Evolutionary conservation across 768 basidiomycete genomes (phyloP).

Genomic region (Hemileccinum rubropunctum): DNA sequence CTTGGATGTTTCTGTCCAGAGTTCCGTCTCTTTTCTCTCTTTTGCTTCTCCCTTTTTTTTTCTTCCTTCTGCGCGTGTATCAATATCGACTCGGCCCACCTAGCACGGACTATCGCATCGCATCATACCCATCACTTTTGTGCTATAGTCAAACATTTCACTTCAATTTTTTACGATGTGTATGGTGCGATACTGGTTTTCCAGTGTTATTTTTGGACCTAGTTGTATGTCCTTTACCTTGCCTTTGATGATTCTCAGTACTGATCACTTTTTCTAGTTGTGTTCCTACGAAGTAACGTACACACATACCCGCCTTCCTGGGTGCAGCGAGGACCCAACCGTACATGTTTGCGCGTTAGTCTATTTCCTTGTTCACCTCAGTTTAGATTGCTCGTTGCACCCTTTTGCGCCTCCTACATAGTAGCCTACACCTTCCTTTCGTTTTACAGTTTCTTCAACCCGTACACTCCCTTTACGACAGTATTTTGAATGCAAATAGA

Average conservation of each 20-base stretch:
- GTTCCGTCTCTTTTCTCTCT: neutral
- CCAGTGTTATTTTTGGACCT: slow-evolving; percentile 28
- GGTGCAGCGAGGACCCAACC: slow-evolving; percentile 20
- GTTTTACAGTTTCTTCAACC: slow-evolving; percentile 21
- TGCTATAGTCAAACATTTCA: slow-evolving; percentile 18
- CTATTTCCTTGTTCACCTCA: slow-evolving; percentile 1
- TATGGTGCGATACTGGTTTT: slow-evolving; percentile 35
- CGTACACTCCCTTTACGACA: slow-evolving; percentile 26
- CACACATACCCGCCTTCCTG: slow-evolving; percentile 26
- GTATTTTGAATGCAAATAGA: slow-evolving; percentile 27
- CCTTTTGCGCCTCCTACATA: slow-evolving; percentile 10
- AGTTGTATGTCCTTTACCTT: slow-evolving; percentile 17
- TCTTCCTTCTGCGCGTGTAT: slow-evolving; percentile 22
- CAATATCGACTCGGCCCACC: slow-evolving; percentile 32
- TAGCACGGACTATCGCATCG: slow-evolving; percentile 31
- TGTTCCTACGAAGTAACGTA: slow-evolving; percentile 27
- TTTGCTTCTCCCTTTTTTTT: neutral
- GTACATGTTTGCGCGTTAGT: slow-evolving; percentile 23
- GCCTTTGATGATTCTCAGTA: neutral
- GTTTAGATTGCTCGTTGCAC: slow-evolving; percentile 25
- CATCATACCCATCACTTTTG: slow-evolving; percentile 30
- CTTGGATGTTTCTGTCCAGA: neutral
- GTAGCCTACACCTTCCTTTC: slow-evolving; percentile 24
- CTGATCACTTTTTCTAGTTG: slow-evolving; percentile 21
- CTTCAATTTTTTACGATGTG: slow-evolving; percentile 18